Conservation (phyloP, 1,284 basidiomycete species). For the Boletus mariae region DNA sequence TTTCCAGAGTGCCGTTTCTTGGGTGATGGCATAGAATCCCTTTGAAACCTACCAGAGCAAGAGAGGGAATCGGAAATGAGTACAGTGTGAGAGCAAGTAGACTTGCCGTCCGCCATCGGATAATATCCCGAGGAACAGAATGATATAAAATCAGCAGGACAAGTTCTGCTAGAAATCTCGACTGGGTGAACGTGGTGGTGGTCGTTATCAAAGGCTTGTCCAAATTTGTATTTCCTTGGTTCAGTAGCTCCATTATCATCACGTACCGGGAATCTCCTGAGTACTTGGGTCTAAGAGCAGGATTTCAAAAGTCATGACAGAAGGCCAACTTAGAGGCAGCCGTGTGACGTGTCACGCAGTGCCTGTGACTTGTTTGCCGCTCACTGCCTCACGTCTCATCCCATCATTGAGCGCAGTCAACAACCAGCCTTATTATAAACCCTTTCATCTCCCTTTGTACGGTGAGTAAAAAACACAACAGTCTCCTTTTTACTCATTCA, state of each 20-base stretch:
- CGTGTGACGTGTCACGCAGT: conserved; percentile 12
- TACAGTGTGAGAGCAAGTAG: neutral
- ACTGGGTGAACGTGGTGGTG: too few relatives aligned
- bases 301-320: too few relatives aligned
- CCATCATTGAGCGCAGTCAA: conserved; percentile 21
- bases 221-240: too few relatives aligned
- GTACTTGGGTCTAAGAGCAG: too few relatives aligned
- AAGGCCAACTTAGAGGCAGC: too few relatives aligned
- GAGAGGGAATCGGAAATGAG: neutral
- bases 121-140: neutral
- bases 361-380: conserved; percentile 15
- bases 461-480: conserved; percentile 15
- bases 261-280: neutral
- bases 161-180: too few relatives aligned
- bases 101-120: neutral
- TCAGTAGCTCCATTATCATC: too few relatives aligned
- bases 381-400: conserved; percentile 6
- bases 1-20: neutral
- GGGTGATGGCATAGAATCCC: neutral
- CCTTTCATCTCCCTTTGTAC: conserved; percentile 14
- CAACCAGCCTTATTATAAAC: conserved; percentile 7
- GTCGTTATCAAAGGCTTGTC: too few relatives aligned
- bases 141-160: neutral
- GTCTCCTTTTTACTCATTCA: neutral
- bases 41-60: neutral